Conservation (phyloP, 805 yeast genomes). For the Naumovozyma dairenensis region DNA sequence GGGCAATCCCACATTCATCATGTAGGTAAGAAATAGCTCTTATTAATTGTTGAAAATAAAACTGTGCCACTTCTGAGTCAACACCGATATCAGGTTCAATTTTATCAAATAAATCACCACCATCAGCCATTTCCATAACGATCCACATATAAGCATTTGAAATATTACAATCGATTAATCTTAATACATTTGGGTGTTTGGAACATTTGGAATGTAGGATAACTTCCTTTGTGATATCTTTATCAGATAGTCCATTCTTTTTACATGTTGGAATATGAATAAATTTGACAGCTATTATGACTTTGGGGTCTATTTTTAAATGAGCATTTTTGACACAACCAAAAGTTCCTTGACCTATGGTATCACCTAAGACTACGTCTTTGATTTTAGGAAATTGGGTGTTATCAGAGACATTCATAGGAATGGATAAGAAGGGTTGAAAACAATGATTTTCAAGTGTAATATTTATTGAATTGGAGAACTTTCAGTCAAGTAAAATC, state of each 20-base stretch:
- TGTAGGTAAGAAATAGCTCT: conserved; percentile 55
- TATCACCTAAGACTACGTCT: conserved; percentile 38
- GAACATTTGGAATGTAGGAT: conserved; percentile 49
- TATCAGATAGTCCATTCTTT: conserved; percentile 30
- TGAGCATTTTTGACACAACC: conserved; percentile 50
- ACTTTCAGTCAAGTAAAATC: no score
- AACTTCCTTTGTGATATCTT: conserved; percentile 43
- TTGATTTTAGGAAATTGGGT: conserved; percentile 41
- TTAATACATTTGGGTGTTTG: conserved; percentile 51
- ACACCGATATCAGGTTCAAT: conserved; percentile 70
- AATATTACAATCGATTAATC: conserved; percentile 43
- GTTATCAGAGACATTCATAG: no score
- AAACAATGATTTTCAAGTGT: no score
- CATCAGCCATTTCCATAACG: conserved; percentile 57
- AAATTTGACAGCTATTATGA: conserved; percentile 49
- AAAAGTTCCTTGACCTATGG: conserved; percentile 61
- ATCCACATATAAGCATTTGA: conserved; percentile 53
- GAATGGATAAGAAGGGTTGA: no score
- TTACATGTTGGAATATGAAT: conserved; percentile 36
- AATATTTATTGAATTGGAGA: no score
- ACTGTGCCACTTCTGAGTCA: conserved; percentile 54
- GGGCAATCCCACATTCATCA: conserved; percentile 53
- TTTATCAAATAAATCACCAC: conserved; percentile 72
- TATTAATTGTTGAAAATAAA: conserved; percentile 57
- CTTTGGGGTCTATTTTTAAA: conserved; percentile 27